Evolutionary conservation across 2,329 filamentous ascomycete species (phyloP).

Genomic region (Stylonectria norvegica): DNA sequence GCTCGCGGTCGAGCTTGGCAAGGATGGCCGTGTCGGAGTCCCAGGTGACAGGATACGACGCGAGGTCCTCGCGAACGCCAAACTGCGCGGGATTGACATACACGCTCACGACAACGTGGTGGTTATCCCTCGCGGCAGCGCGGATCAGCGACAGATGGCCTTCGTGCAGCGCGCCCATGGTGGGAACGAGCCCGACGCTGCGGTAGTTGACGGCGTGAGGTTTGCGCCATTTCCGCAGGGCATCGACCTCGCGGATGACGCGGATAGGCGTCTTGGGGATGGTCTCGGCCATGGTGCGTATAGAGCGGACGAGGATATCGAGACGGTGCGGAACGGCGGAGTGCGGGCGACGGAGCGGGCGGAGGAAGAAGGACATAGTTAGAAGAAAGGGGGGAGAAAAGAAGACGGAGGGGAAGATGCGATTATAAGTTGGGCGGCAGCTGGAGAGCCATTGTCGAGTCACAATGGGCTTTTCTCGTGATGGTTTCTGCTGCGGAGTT

Average conservation of each 20-base stretch:
- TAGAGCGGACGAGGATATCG: slow-evolving; percentile 4
- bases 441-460: slow-evolving; percentile 31
- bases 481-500: slow-evolving; percentile 49
- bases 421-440: slow-evolving; percentile 11
- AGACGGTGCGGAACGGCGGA: slow-evolving; percentile 11
- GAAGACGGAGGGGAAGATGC: slow-evolving; percentile 5
- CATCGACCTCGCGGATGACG: slow-evolving; percentile 71
- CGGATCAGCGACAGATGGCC: slow-evolving; percentile 86
- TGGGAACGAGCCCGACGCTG: slow-evolving; percentile 84
- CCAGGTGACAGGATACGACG: slow-evolving; percentile 89
- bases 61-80: slow-evolving; percentile 80
- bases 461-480: slow-evolving; percentile 35
- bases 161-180: slow-evolving; percentile 94
- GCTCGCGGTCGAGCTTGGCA: slow-evolving; percentile 64
- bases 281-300: slow-evolving; percentile 37
- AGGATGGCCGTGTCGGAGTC: slow-evolving; percentile 68
- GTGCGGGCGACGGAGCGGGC: slow-evolving; percentile 13
- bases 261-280: slow-evolving; percentile 59
- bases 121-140: slow-evolving; percentile 77
- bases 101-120: slow-evolving; percentile 83
- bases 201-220: slow-evolving; percentile 64
- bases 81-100: slow-evolving; percentile 98
- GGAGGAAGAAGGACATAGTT: slow-evolving; percentile 1
- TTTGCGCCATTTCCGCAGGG: slow-evolving; percentile 66
- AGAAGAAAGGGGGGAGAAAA: slow-evolving; percentile 1